Base-by-base conservation (phyloP, 108 stramenopile genomes). In the Skeletonema menzelii region DNA sequence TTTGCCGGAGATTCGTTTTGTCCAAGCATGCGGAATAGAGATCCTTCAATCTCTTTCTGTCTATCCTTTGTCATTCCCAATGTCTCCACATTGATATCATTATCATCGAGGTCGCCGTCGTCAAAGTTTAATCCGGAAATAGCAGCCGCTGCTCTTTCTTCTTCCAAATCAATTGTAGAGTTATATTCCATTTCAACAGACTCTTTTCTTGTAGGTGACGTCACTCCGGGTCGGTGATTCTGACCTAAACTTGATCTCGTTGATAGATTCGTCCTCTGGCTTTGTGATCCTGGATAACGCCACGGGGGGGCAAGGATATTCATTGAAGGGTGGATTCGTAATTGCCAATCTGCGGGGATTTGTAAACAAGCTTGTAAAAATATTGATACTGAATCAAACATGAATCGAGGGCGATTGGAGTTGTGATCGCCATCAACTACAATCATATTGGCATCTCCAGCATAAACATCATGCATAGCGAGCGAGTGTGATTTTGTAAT, bases 341-440 rank as follows among this genome's bases (percentile, higher is more conserved):
- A 75, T 66, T 89, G 87, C 93, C 93, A 94, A 34, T 70, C 69
- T 19, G 81, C 76, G 0, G 93, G 91, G 27, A 97, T 86, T 73
- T 93, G 93, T 56, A 95, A 69, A 59, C 91, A 95, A 12, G 89
- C 89, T 75, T 92, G 92, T 24, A 98, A 67, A 73, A 98, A 98
- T n/a, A 98, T 97, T 22, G 86, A 84, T 27, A 91, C 95, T 19
- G 90, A 92, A 85, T 98, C 97, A 77, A 94, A 97, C 89, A 98
- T 91, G 75, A 97, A 98, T 65, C 88, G 83, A 4, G 98, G 98
- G n/a, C 98, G 82, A 27, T 85, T 89, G 20, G 92, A 93, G 72
- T 98, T 98, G 89, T 98, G 98, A 83, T 98, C 98, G 24, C 98
- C 98, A 42, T 98, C 96, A 14, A 98, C 98, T 49, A 97, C 80